phyloP scores from a whole-genome alignment of 352 stramenopile genomes.

The Thraustochytrium sp. region DNA sequence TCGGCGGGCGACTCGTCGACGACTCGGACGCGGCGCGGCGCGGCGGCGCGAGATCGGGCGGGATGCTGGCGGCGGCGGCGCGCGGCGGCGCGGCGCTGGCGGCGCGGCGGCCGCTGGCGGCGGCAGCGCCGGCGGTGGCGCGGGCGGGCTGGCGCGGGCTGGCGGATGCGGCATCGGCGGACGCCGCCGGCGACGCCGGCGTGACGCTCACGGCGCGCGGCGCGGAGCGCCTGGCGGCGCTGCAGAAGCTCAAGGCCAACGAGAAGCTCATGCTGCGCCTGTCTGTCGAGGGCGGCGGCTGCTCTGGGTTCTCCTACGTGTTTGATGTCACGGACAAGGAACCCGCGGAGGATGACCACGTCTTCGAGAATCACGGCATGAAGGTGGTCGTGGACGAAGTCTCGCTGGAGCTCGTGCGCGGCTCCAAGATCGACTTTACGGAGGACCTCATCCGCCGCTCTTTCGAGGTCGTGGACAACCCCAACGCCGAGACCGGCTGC shows the following conservation, averaged over 20 bases:
- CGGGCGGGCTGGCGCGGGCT: no score
- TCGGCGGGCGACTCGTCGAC: no score
- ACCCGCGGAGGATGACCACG: slow-evolving; percentile 57
- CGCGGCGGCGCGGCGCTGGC: no score
- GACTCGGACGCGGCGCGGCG: no score
- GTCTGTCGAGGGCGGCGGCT: slow-evolving; percentile 80
- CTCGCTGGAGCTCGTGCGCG: slow-evolving; percentile 85
- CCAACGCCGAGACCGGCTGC: slow-evolving; percentile 89
- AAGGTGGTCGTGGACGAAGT: slow-evolving; percentile 81
- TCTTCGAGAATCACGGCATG: slow-evolving; percentile 77
- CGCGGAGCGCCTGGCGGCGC: slow-evolving; percentile 23
- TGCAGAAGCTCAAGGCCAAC: slow-evolving; percentile 46
- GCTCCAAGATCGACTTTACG: slow-evolving; percentile 91
- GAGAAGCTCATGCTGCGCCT: slow-evolving; percentile 62
- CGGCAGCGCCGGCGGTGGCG: neutral
- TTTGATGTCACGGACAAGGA: slow-evolving; percentile 73
- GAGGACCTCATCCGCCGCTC: slow-evolving; percentile 92
- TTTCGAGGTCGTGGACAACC: slow-evolving; percentile 94
- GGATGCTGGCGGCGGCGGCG: no score
- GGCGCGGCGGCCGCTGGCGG: no score
- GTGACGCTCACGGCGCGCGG: slow-evolving; percentile 21
- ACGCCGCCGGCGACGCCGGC: neutral
- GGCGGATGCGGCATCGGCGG: neutral
- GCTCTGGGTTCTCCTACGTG: slow-evolving; percentile 85
- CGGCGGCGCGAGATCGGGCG: no score